Conservation (phyloP, 345 rosid genomes). For the Ricinus communis region DNA sequence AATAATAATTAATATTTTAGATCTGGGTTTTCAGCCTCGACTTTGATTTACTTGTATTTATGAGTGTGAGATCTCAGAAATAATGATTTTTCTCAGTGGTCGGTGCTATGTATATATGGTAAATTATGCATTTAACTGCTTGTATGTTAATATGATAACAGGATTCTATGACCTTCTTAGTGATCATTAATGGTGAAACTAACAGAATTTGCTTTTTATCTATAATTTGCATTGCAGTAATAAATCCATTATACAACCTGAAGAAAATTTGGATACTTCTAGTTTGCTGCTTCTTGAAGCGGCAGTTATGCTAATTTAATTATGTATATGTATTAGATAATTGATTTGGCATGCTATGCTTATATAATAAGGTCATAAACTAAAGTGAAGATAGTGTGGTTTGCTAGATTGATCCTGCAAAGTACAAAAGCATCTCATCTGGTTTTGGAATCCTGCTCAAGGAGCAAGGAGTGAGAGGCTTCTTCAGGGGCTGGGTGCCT, state of each 20-base stretch:
- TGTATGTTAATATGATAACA: neutral
- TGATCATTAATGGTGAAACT: too few species aligned
- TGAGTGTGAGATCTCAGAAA: too few species aligned
- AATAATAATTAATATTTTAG: neutral
- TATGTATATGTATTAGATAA: neutral
- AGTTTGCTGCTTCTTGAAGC: neutral
- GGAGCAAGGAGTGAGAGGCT: slow-evolving; percentile 91
- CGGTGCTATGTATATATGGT: neutral
- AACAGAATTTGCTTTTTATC: neutral
- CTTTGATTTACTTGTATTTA: neutral
- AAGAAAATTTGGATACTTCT: too few species aligned
- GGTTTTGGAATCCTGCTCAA: slow-evolving; percentile 83
- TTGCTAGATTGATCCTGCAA: slow-evolving; percentile 82
- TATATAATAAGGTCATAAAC: neutral
- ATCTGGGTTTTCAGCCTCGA: neutral
- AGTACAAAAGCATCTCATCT: slow-evolving; percentile 91
- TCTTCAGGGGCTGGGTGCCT: slow-evolving; percentile 99
- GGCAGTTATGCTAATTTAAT: neutral
- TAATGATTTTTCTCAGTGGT: neutral
- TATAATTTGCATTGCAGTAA: neutral
- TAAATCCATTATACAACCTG: too few species aligned
- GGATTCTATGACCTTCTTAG: too few species aligned
- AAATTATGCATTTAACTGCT: neutral
- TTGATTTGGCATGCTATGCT: neutral
- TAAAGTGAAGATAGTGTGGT: slow-evolving; percentile 10